These are phyloP conservation scores for Nasturtium officinale DNA, from an alignment of 345 rosid genomes.

Conservation along the genomic window DNA sequence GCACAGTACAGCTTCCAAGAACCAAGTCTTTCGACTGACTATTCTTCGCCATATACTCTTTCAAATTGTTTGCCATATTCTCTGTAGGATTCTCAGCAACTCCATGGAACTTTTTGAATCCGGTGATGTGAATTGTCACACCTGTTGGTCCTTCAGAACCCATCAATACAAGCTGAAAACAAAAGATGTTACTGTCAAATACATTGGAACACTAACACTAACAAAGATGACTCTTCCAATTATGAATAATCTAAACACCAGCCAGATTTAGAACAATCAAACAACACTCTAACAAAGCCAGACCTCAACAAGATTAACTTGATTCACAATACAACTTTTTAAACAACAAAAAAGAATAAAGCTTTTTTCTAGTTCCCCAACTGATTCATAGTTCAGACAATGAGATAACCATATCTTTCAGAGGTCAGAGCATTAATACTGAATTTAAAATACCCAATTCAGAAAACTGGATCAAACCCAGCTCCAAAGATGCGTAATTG, in stretches of 20 bases:
- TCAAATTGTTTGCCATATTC: conserved; percentile 65
- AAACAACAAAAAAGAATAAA: neutral
- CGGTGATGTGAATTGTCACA: conserved; percentile 82
- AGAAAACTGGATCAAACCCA: conserved; percentile 24
- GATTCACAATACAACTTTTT: neutral
- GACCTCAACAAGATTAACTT: conserved; percentile 11
- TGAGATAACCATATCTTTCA: neutral
- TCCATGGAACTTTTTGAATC: conserved; percentile 98
- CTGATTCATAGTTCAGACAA: neutral
- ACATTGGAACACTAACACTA: conserved; percentile 4
- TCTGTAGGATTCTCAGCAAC: conserved; percentile 96
- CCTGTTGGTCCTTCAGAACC: conserved; percentile 94
- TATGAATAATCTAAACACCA: conserved; percentile 19
- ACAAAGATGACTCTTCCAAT: conserved; percentile 25
- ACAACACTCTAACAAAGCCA: conserved; percentile 5
- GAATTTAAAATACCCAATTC: neutral
- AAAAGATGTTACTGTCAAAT: neutral
- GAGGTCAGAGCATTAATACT: conserved; percentile 1
- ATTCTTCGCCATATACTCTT: conserved; percentile 69
- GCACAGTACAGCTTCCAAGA: conserved; percentile 79
- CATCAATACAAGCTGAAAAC: conserved; percentile 52
- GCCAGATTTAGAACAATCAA: conserved; percentile 30
- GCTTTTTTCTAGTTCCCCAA: conserved; percentile 7
- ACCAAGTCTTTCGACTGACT: conserved; percentile 69
- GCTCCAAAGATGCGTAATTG: conserved; percentile 9